Evolutionary conservation across 2,329 filamentous ascomycete species (phyloP).

Genomic region (Nothophoma quercina): DNA sequence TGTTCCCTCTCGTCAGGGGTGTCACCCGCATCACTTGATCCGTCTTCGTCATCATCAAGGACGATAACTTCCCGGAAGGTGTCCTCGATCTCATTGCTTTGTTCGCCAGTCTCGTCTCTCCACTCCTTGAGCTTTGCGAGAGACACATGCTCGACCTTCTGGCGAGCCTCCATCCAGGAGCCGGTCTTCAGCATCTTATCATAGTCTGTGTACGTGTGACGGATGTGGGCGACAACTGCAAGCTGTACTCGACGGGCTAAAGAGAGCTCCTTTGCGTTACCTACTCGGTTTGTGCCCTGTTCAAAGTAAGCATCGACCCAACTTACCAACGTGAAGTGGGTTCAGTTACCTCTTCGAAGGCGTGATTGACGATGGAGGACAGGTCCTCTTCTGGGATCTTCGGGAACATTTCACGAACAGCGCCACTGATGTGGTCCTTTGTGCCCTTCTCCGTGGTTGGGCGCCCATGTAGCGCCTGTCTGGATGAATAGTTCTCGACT

Average conservation of each 20-base stretch:
- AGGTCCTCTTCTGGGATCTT: constrained; percentile 67
- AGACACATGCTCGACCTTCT: constrained; percentile 62
- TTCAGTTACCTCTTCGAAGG: constrained; percentile 63
- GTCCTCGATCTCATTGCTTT: constrained; percentile 65
- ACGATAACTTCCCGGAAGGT: constrained; percentile 70
- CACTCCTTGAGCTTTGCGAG: constrained; percentile 67
- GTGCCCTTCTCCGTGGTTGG: constrained; percentile 51
- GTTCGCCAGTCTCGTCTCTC: constrained; percentile 63
- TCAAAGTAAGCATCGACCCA: constrained; percentile 21
- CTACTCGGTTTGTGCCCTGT: constrained; percentile 64
- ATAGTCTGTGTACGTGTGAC: constrained; percentile 69
- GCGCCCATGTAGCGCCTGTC: constrained; percentile 34
- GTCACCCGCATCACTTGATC: constrained; percentile 45
- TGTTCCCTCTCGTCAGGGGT: constrained; percentile 38
- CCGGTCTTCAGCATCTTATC: constrained; percentile 63
- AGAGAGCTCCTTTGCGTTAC: constrained; percentile 62
- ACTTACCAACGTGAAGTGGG: neutral
- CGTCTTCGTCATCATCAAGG: constrained; percentile 67
- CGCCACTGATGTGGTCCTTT: constrained; percentile 64
- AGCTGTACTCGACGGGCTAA: constrained; percentile 66
- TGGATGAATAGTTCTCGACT: constrained; percentile 44
- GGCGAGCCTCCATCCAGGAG: constrained; percentile 63
- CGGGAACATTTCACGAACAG: constrained; percentile 68
- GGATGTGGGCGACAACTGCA: constrained; percentile 68
- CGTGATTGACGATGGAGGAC: constrained; percentile 65